Evolutionary conservation across 2,329 filamentous ascomycete genomes (phyloP).

Genomic region (Diaporthe sp.): DNA sequence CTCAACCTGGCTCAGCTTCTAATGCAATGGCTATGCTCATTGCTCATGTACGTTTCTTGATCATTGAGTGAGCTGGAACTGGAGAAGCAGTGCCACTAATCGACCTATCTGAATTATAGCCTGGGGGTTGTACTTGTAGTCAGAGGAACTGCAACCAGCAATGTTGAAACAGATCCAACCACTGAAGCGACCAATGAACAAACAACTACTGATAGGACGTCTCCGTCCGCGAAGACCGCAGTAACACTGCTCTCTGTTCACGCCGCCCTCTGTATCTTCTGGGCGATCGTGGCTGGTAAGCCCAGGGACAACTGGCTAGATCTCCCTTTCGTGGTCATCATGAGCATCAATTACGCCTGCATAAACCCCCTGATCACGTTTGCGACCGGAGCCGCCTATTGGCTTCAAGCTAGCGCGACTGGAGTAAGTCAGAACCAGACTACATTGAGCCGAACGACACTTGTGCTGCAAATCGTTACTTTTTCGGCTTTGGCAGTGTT

Average conservation of each 20-base stretch:
- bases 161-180: background rate
- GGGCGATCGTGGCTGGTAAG: background rate
- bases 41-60: background rate
- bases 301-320: background rate
- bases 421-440: background rate
- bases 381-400: background rate
- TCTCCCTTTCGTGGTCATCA: background rate
- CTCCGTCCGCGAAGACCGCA: background rate
- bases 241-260: background rate
- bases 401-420: background rate
- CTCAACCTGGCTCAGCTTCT: background rate
- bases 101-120: background rate
- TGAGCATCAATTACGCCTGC: background rate
- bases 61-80: too few relatives aligned
- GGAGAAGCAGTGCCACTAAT: background rate
- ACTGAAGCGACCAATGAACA: background rate
- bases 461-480: background rate
- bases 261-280: background rate
- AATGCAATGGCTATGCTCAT: background rate
- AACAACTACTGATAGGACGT: background rate
- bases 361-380: conserved; percentile 7
- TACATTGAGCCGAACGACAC: background rate
- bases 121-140: background rate
- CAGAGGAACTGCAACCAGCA: background rate
- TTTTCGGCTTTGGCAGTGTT: background rate